These are phyloP conservation scores for Lactarius hatsudake DNA, from an alignment of 768 basidiomycete species.

Conservation along the genomic window DNA sequence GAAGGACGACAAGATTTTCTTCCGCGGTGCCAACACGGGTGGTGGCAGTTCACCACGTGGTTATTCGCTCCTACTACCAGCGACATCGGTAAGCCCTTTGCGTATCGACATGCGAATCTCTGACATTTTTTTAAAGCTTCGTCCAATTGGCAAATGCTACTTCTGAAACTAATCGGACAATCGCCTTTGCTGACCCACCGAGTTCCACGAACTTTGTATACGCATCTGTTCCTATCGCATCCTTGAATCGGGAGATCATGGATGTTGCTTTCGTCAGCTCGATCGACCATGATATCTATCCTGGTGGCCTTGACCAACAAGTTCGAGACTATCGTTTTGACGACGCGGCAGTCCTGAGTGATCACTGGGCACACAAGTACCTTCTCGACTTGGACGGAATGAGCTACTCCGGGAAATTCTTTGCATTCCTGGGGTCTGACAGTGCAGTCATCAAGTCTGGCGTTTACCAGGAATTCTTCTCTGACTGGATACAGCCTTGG, in stretches of 20 bases:
- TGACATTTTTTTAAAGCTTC: slow-evolving; percentile 42
- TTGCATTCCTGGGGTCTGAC: slow-evolving; percentile 81
- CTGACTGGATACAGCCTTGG: slow-evolving; percentile 93
- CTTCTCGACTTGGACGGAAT: slow-evolving; percentile 91
- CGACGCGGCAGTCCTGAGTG: slow-evolving; percentile 74
- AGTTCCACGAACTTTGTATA: slow-evolving; percentile 56
- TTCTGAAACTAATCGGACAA: slow-evolving; percentile 52
- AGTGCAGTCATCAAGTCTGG: slow-evolving; percentile 89
- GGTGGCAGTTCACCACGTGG: slow-evolving; percentile 87
- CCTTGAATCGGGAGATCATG: slow-evolving; percentile 79
- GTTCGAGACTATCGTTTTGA: slow-evolving; percentile 63
- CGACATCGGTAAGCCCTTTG: slow-evolving; percentile 62
- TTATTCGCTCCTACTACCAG: slow-evolving; percentile 78
- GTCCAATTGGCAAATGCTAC: slow-evolving; percentile 71
- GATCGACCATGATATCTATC: slow-evolving; percentile 67
- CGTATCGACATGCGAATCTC: slow-evolving; percentile 20
- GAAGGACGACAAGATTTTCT: slow-evolving; percentile 86
- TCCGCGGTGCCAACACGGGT: slow-evolving; percentile 95
- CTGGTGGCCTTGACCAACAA: slow-evolving; percentile 68
- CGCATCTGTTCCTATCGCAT: slow-evolving; percentile 53
- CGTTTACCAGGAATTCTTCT: slow-evolving; percentile 88
- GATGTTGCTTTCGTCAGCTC: slow-evolving; percentile 83
- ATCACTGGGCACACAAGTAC: slow-evolving; percentile 91
- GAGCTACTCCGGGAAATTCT: slow-evolving; percentile 90
- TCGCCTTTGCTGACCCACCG: slow-evolving; percentile 69